phyloP scores from a whole-genome alignment of 192 early-diverging fungal species.

The Phycomyces blakesleeanus region DNA sequence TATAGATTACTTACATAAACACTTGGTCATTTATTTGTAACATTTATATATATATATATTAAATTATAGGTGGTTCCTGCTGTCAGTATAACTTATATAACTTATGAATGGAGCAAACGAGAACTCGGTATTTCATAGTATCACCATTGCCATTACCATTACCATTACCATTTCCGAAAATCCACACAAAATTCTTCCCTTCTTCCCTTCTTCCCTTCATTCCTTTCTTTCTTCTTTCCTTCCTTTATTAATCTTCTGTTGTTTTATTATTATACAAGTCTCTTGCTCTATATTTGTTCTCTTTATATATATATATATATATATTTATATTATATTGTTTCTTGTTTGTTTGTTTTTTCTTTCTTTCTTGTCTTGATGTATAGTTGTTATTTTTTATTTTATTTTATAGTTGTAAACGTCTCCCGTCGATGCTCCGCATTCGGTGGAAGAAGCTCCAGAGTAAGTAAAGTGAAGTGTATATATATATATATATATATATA shows the following conservation, averaged over 20 bases:
- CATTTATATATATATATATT: not conserved
- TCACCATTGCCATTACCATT: not conserved
- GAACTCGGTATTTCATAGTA: slow-evolving; percentile 23
- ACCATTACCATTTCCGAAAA: not conserved
- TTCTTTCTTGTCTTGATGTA: not conserved
- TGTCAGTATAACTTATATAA: slow-evolving; percentile 65
- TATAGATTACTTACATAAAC: not conserved
- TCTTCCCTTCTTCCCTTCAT: too few relatives aligned
- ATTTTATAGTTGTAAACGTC: too few relatives aligned
- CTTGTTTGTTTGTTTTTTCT: slow-evolving; percentile 3
- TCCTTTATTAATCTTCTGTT: too few relatives aligned
- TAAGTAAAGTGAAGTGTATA: too few relatives aligned
- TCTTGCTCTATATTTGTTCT: slow-evolving; percentile 1
- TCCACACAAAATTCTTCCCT: too few relatives aligned
- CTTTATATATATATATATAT: slow-evolving; percentile 5
- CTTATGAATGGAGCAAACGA: slow-evolving; percentile 59
- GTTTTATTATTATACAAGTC: too few relatives aligned
- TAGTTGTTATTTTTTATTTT: too few relatives aligned
- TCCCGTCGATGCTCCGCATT: too few relatives aligned
- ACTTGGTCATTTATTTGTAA: not conserved
- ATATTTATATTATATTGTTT: slow-evolving; percentile 1
- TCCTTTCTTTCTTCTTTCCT: too few relatives aligned
- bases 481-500: too few relatives aligned
- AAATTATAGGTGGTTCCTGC: slow-evolving; percentile 57
- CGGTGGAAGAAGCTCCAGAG: too few relatives aligned